A percentile compares a stretch with the other conserved stretches of the same genome.
phyloP scores from a whole-genome alignment of 73 alveolate genomes.

The Diophrys sp. region DNA sequence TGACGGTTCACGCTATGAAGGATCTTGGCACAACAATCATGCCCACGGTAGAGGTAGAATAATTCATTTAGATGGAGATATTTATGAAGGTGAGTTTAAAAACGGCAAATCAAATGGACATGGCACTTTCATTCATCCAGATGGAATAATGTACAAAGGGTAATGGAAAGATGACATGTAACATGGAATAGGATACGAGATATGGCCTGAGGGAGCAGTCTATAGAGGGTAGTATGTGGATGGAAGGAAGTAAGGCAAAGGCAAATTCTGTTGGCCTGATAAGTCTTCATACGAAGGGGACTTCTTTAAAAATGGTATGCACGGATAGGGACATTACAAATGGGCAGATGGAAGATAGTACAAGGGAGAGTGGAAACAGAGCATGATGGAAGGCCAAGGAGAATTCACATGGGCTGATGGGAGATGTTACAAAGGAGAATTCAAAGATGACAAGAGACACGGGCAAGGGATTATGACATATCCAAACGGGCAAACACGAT shows the following conservation, averaged over 20 bases:
- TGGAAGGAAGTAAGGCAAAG: conserved; percentile 25
- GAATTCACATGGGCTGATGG: conserved; percentile 95
- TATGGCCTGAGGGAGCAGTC: conserved; percentile 16
- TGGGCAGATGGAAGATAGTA: conserved; percentile 77
- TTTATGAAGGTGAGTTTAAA: conserved; percentile 40
- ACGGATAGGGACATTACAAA: conserved; percentile 74
- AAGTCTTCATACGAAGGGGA: conserved; percentile 32
- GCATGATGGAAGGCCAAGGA: conserved; percentile 79
- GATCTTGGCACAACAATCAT: conserved; percentile 70
- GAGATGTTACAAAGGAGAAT: too few relatives aligned
- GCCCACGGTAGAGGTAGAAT: conserved; percentile 65
- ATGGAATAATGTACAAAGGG: conserved; percentile 45
- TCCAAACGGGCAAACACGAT: background rate
- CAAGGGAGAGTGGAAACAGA: conserved; percentile 72
- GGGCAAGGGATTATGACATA: too few relatives aligned
- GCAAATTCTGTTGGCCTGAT: conserved; percentile 32
- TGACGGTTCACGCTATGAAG: conserved; percentile 61
- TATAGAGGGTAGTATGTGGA: conserved; percentile 15
- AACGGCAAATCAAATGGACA: conserved; percentile 79
- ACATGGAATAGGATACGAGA: conserved; percentile 24
- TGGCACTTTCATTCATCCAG: conserved; percentile 76
- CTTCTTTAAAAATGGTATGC: conserved; percentile 60
- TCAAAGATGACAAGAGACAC: too few relatives aligned
- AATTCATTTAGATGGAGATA: conserved; percentile 37
- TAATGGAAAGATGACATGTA: conserved; percentile 32